Evolutionary conservation across 495 filamentous ascomycete genomes (phyloP).

Genomic region (Melanomma pulvis-pyrius): DNA sequence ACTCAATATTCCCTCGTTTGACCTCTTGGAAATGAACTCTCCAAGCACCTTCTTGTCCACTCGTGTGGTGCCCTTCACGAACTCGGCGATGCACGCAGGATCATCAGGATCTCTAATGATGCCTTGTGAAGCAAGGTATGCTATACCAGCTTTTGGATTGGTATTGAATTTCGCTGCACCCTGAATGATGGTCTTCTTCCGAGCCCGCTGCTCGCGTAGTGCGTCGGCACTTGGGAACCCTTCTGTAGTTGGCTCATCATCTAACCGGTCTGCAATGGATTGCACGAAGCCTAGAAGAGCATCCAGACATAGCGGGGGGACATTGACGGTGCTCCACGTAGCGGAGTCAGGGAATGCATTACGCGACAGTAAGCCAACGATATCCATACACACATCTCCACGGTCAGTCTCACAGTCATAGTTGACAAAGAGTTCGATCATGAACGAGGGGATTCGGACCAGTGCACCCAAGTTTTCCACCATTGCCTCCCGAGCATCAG

Average conservation of each 20-base stretch:
- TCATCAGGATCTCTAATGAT: conserved; percentile 78
- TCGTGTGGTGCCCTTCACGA: conserved; percentile 81
- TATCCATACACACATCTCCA: conserved; percentile 89
- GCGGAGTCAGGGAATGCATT: conserved; percentile 97
- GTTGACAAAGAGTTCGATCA: conserved; percentile 95
- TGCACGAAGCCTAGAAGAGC: conserved; percentile 88
- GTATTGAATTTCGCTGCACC: conserved; percentile 95
- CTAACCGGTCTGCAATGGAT: conserved; percentile 82
- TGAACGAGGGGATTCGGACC: conserved; percentile 87
- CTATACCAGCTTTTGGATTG: conserved; percentile 85
- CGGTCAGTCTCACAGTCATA: conserved; percentile 97
- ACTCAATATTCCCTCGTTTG: conserved; percentile 76
- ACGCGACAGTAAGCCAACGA: conserved; percentile 87
- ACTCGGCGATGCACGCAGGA: conserved; percentile 72
- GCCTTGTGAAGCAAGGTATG: conserved; percentile 78
- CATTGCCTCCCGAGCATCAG: conserved; percentile 96
- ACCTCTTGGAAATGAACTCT: conserved; percentile 87
- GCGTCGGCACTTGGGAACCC: conserved; percentile 66
- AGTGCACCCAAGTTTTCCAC: conserved; percentile 93
- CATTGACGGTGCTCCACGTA: conserved; percentile 98
- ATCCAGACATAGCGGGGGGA: conserved; percentile 92
- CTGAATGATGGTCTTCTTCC: conserved; percentile 84
- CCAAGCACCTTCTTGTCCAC: conserved; percentile 89
- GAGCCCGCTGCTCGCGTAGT: conserved; percentile 69
- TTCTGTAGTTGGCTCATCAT: conserved; percentile 65